phyloP scores from a whole-genome alignment of 371 early-diverging fungal species.

The Mortierella sp. region DNA sequence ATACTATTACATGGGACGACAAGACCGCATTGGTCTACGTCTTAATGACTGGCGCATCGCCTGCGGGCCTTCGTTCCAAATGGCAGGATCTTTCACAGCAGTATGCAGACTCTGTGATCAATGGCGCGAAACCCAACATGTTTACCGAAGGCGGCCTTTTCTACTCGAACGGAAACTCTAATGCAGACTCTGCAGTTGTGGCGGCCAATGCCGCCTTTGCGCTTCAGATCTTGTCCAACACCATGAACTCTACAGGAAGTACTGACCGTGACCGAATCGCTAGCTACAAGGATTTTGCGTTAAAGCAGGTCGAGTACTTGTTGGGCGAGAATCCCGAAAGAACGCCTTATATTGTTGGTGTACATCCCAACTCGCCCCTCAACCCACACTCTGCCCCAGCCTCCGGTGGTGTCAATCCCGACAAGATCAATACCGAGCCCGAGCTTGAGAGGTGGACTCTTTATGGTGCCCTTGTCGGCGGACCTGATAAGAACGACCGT shows the following conservation, averaged over 20 bases:
- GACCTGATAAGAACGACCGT: constrained; percentile 69
- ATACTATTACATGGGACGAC: constrained; percentile 59
- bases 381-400: constrained; percentile 79
- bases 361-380: constrained; percentile 71
- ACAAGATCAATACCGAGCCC: constrained; percentile 62
- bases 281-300: constrained; percentile 64
- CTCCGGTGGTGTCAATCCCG: constrained; percentile 67
- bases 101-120: constrained; percentile 52
- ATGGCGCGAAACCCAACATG: constrained; percentile 51
- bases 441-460: constrained; percentile 57
- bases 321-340: constrained; percentile 71
- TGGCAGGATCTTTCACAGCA: constrained; percentile 54
- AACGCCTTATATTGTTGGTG: constrained; percentile 75
- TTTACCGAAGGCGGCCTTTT: constrained; percentile 70
- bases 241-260: constrained; percentile 21
- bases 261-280: constrained; percentile 30
- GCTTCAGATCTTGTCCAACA: constrained; percentile 29
- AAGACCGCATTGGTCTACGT: constrained; percentile 66
- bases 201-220: constrained; percentile 59
- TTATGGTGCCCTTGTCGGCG: constrained; percentile 76
- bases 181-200: constrained; percentile 65
- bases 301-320: constrained; percentile 67
- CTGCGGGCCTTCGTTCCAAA: constrained; percentile 22
- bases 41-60: constrained; percentile 64
- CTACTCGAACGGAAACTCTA: constrained; percentile 68